phyloP scores from a whole-genome alignment of 2,329 filamentous ascomycete genomes.

The Basipetospora chlamydospora region DNA sequence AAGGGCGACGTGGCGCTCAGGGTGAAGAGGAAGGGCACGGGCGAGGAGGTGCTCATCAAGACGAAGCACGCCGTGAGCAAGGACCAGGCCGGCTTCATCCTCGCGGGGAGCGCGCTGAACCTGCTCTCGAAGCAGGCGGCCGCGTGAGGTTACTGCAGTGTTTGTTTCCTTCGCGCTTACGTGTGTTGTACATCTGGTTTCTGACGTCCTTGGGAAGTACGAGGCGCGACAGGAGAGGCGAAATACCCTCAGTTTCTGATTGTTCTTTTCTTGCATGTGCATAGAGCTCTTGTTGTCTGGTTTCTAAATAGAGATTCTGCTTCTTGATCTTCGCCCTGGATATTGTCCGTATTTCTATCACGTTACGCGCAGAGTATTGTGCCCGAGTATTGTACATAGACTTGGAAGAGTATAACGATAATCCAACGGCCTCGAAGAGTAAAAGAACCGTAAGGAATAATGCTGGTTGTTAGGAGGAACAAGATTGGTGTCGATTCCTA shows the following conservation, averaged over 20 bases:
- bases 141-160: neutral
- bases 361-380: too few relatives aligned
- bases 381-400: neutral
- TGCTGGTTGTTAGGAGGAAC: neutral
- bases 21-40: constrained; percentile 42
- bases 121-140: constrained; percentile 50
- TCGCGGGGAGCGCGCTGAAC: constrained; percentile 90
- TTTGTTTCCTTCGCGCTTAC: neutral
- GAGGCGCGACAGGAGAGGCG: too few relatives aligned
- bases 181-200: neutral
- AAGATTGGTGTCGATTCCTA: neutral
- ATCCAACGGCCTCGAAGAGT: neutral
- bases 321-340: too few relatives aligned
- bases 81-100: constrained; percentile 83
- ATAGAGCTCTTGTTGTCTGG: neutral
- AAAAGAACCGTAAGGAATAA: neutral
- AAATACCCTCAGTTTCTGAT: too few relatives aligned
- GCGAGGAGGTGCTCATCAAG: constrained; percentile 52
- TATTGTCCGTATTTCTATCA: too few relatives aligned
- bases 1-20: constrained; percentile 58
- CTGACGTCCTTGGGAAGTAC: too few relatives aligned
- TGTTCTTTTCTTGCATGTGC: neutral
- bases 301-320: neutral
- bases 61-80: constrained; percentile 80
- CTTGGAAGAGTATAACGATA: neutral